phyloP scores from a whole-genome alignment of 225 moss, liverwort and hornwort species.

The Pleurozium schreberi region DNA sequence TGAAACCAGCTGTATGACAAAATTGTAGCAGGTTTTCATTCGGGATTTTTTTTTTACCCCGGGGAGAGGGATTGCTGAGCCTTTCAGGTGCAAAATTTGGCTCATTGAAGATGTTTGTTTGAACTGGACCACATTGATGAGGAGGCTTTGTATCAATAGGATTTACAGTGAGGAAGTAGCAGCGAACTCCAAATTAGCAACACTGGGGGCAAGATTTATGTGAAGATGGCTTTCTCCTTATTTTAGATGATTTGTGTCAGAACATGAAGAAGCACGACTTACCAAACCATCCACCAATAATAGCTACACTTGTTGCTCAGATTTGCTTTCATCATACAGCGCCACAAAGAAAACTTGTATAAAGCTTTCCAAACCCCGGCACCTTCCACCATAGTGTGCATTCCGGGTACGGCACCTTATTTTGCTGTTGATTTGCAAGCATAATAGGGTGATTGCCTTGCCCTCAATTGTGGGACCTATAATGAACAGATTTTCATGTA shows the following conservation, averaged over 20 bases:
- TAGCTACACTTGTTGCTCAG: neutral
- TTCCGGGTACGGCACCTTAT: neutral
- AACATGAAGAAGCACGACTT: neutral
- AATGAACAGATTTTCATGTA: neutral
- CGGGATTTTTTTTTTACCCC: too few species aligned
- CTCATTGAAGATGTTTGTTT: neutral
- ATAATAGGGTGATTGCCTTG: neutral
- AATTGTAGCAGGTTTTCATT: neutral
- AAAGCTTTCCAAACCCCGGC: neutral
- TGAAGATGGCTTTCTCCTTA: neutral
- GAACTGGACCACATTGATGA: neutral
- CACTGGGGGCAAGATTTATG: neutral
- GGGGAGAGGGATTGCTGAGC: neutral
- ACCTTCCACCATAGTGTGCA: too few species aligned
- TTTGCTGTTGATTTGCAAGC: neutral
- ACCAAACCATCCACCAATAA: neutral
- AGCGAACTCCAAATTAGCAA: neutral
- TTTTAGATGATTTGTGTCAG: neutral
- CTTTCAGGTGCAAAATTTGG: neutral
- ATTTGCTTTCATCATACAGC: neutral
- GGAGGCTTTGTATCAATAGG: neutral
- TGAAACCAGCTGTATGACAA: neutral
- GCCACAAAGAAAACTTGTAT: neutral
- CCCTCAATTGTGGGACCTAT: neutral
- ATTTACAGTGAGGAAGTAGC: neutral